Evolutionary conservation across 2,329 filamentous ascomycete genomes (phyloP).

Genomic region (Pyrenophora graminea): DNA sequence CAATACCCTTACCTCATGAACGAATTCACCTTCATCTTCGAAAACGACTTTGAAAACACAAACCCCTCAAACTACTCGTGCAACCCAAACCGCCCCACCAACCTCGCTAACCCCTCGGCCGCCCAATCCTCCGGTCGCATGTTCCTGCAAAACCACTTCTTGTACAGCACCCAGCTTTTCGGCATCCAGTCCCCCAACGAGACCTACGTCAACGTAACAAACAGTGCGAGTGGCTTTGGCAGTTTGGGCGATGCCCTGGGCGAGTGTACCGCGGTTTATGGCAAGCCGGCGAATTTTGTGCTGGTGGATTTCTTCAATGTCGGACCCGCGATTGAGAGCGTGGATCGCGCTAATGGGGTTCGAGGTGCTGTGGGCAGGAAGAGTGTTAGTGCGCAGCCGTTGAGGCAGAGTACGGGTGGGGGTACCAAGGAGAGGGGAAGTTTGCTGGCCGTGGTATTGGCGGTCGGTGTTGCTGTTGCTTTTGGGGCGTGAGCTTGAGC

Average conservation of each 20-base stretch:
- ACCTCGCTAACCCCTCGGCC: slow-evolving; percentile 49
- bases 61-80: slow-evolving; percentile 71
- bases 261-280: slow-evolving; percentile 62
- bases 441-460: slow-evolving; percentile 36
- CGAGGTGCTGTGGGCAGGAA: slow-evolving; percentile 33
- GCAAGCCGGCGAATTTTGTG: slow-evolving; percentile 69
- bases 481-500: slow-evolving; percentile 26
- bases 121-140: slow-evolving; percentile 65
- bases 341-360: slow-evolving; percentile 72
- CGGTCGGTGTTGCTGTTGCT: slow-evolving; percentile 34
- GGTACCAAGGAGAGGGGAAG: slow-evolving; percentile 24
- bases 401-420: slow-evolving; percentile 23
- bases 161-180: slow-evolving; percentile 60
- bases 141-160: slow-evolving; percentile 81
- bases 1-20: slow-evolving; percentile 63
- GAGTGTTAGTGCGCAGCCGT: slow-evolving; percentile 24
- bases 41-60: slow-evolving; percentile 70
- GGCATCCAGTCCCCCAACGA: slow-evolving; percentile 49
- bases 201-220: slow-evolving; percentile 64
- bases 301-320: slow-evolving; percentile 81
- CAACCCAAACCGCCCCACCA: slow-evolving; percentile 66
- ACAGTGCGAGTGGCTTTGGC: slow-evolving; percentile 64
- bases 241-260: slow-evolving; percentile 47
- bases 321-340: slow-evolving; percentile 69
- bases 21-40: slow-evolving; percentile 71